These are phyloP conservation scores for Anastatica hierochuntica DNA, from an alignment of 345 rosid species.

Conservation along the genomic window DNA sequence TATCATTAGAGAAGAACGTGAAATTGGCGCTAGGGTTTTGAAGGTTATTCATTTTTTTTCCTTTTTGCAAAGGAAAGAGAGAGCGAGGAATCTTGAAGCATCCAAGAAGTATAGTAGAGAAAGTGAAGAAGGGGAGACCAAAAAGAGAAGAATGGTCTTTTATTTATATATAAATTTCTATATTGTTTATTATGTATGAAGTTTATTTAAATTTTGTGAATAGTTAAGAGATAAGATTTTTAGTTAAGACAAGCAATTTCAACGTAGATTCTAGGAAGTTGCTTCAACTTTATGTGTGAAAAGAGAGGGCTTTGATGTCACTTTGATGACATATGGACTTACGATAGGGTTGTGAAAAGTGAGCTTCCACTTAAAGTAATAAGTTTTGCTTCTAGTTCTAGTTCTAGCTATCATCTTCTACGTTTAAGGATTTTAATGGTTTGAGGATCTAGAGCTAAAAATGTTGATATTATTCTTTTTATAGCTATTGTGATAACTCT, in stretches of 20 bases:
- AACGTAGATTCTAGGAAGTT: conserved; percentile 38
- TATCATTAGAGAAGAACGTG: conserved; percentile 11
- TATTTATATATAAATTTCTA: background rate
- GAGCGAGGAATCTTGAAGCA: background rate
- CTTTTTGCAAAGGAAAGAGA: background rate
- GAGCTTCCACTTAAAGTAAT: conserved; percentile 4
- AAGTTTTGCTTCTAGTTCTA: background rate
- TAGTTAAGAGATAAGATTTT: conserved; percentile 10
- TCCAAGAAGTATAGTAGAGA: conserved; percentile 11
- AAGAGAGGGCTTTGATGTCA: conserved; percentile 13
- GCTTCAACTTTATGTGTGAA: conserved; percentile 33
- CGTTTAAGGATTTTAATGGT: too few species aligned
- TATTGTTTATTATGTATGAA: too few species aligned
- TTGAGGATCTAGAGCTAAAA: too few species aligned
- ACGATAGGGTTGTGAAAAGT: conserved; percentile 14
- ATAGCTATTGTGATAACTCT: too few species aligned
- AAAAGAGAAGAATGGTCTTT: background rate
- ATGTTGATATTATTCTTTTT: too few species aligned
- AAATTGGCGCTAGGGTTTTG: conserved; percentile 41
- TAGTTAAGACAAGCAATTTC: conserved; percentile 35
- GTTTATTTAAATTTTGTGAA: too few species aligned
- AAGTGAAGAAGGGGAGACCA: conserved; percentile 12
- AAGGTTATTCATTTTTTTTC: conserved; percentile 28
- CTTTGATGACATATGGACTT: conserved; percentile 17
- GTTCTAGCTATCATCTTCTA: background rate